Evolutionary conservation across 805 yeast species (phyloP).

Genomic region (Sugiyamaella mastotermitis): DNA sequence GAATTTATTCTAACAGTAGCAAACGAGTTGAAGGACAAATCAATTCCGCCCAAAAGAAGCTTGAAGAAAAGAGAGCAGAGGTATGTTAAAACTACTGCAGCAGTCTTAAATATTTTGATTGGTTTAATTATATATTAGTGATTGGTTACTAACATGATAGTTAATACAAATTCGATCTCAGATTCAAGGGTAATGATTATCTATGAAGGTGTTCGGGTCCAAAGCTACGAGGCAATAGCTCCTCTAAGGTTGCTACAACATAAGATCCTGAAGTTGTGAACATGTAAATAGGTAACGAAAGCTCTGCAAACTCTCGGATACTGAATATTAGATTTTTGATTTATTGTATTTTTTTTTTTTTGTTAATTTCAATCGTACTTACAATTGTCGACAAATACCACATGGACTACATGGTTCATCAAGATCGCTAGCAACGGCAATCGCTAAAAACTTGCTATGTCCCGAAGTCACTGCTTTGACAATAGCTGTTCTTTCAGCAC

Average conservation of each 20-base stretch:
- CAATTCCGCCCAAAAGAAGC: conserved; percentile 43
- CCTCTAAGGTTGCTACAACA: conserved; percentile 45
- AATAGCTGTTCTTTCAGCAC: conserved; percentile 71
- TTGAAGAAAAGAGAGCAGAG: conserved; percentile 56
- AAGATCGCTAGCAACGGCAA: conserved; percentile 62
- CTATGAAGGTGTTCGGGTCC: conserved; percentile 63
- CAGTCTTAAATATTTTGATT: too few relatives aligned
- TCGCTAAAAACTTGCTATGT: conserved; percentile 40
- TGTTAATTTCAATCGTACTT: too few relatives aligned
- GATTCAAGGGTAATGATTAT: conserved; percentile 3
- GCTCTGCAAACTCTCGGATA: conserved; percentile 67
- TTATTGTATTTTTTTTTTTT: too few relatives aligned
- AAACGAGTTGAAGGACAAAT: conserved; percentile 69
- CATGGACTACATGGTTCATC: conserved; percentile 72
- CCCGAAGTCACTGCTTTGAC: conserved; percentile 44
- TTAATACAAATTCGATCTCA: conserved; percentile 9
- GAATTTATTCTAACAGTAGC: conserved; percentile 17
- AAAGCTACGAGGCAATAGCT: conserved; percentile 75
- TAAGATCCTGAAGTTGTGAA: conserved; percentile 38
- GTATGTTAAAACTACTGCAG: conserved; percentile 18
- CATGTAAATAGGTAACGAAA: conserved; percentile 59
- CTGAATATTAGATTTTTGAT: conserved; percentile 14
- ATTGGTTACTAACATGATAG: conserved; percentile 4
- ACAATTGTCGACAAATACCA: conserved; percentile 87
- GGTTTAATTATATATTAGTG: neutral